These are phyloP conservation scores for Boeremia exigua DNA, from an alignment of 2,329 filamentous ascomycete genomes.

Conservation along the genomic window DNA sequence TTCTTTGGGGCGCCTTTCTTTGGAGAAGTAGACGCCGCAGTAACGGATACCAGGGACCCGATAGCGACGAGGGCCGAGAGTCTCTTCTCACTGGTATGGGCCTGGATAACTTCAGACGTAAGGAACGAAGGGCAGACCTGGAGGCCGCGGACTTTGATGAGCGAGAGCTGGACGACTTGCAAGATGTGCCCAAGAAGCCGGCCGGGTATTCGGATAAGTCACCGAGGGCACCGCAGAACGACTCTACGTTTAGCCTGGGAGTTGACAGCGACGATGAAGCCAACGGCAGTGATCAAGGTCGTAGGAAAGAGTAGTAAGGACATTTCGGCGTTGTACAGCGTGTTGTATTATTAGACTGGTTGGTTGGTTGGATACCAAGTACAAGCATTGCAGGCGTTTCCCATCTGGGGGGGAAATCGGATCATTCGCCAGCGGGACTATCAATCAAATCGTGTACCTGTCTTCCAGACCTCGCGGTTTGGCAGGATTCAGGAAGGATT, in stretches of 20 bases:
- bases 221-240: constrained; percentile 40
- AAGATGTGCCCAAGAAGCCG: constrained; percentile 35
- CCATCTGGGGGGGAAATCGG: constrained; percentile 1
- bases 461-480: background rate
- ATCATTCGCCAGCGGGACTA: background rate
- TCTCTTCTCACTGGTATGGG: constrained; percentile 53
- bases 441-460: background rate
- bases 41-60: constrained; percentile 53
- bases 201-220: constrained; percentile 38
- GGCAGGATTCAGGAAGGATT: background rate
- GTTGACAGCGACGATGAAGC: constrained; percentile 51
- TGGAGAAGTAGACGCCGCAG: constrained; percentile 58
- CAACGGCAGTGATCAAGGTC: constrained; percentile 41
- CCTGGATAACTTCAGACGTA: constrained; percentile 55
- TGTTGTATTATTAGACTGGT: constrained; percentile 3
- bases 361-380: constrained; percentile 7
- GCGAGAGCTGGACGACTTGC: constrained; percentile 63
- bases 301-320: constrained; percentile 35
- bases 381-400: constrained; percentile 23
- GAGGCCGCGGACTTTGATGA: constrained; percentile 70
- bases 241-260: constrained; percentile 56
- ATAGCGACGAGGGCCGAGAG: constrained; percentile 52
- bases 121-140: constrained; percentile 56
- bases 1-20: constrained; percentile 75
- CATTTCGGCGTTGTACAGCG: background rate